Percentiles rank a stretch among this genome's conserved stretches.
Evolutionary conservation across 2,329 filamentous ascomycete genomes (phyloP).

Genomic region (Penicillium hordei): DNA sequence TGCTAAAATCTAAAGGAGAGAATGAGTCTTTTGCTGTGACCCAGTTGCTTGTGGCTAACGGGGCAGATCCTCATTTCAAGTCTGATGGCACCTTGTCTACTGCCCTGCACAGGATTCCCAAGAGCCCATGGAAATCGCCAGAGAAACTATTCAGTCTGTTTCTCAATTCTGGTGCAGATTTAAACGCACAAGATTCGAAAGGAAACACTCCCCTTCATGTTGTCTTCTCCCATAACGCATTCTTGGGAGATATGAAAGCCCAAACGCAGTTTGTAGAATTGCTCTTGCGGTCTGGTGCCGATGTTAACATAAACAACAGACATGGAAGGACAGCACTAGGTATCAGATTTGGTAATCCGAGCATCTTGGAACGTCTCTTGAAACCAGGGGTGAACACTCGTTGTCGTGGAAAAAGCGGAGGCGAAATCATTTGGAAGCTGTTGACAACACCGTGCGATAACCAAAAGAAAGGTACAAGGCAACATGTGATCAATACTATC

Average conservation of each 20-base stretch:
- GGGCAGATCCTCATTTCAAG: not conserved
- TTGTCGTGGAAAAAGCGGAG: not conserved
- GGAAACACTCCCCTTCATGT: not conserved
- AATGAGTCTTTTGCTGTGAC: not conserved
- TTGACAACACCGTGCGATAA: not conserved
- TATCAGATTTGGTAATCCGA: not conserved
- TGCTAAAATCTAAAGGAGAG: not conserved
- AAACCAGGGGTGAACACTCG: not conserved
- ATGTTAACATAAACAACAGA: not conserved
- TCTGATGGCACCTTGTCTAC: rapidly evolving
- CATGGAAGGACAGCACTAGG: not conserved
- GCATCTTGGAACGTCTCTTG: not conserved
- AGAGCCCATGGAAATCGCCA: not conserved
- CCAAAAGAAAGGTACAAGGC: not conserved
- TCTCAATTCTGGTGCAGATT: not conserved
- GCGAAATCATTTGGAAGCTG: not conserved
- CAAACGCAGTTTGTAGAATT: not conserved
- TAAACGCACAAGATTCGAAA: not conserved
- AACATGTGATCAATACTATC: not conserved
- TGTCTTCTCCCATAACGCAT: not conserved
- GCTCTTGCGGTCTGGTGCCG: not conserved
- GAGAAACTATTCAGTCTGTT: not conserved
- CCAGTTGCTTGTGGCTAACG: not conserved
- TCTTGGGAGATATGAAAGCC: not conserved
- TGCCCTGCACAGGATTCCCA: not conserved